A percentile compares a stretch with the other conserved stretches of the same genome.
These are phyloP conservation scores for Tolypocladium endophyticum DNA, from an alignment of 2,329 filamentous ascomycete genomes.

Conservation along the genomic window DNA sequence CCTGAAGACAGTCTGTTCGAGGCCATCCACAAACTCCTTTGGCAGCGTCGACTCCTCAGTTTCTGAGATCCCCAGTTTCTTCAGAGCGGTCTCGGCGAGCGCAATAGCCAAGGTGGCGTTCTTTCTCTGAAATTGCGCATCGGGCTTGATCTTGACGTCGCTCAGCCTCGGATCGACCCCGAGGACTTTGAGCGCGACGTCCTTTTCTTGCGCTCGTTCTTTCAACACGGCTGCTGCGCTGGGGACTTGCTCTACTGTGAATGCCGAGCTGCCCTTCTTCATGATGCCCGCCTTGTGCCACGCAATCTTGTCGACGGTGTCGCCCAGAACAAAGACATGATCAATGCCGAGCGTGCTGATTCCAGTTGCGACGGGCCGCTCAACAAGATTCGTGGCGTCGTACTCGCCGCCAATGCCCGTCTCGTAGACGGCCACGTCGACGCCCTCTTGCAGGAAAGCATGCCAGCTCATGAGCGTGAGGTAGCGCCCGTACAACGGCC, in stretches of 20 bases:
- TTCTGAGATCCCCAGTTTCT: conserved; percentile 28
- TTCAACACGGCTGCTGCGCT: conserved; percentile 34
- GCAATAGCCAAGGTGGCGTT: conserved; percentile 45
- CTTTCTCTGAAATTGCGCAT: conserved; percentile 46
- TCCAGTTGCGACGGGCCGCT: conserved; percentile 44
- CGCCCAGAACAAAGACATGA: conserved; percentile 52
- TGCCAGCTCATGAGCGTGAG: conserved; percentile 59
- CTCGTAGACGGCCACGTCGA: conserved; percentile 55
- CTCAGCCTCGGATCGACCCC: conserved; percentile 33
- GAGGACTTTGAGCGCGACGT: conserved; percentile 35
- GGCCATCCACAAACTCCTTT: conserved; percentile 55
- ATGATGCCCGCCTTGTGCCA: conserved; percentile 69
- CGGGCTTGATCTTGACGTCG: conserved; percentile 36
- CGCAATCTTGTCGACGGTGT: conserved; percentile 54
- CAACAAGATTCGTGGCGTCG: conserved; percentile 59
- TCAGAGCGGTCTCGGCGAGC: conserved; percentile 38
- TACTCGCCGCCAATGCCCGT: conserved; percentile 58
- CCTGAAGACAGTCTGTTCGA: conserved; percentile 66
- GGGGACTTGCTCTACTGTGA: conserved; percentile 43
- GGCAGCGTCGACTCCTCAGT: conserved; percentile 33
- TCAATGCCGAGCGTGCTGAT: conserved; percentile 61
- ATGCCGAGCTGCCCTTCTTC: conserved; percentile 47
- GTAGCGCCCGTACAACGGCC: conserved; percentile 50
- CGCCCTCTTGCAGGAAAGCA: conserved; percentile 51
- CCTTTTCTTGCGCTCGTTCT: conserved; percentile 41